These are phyloP conservation scores for Candida michaelii DNA, from an alignment of 805 yeast genomes.

Conservation along the genomic window DNA sequence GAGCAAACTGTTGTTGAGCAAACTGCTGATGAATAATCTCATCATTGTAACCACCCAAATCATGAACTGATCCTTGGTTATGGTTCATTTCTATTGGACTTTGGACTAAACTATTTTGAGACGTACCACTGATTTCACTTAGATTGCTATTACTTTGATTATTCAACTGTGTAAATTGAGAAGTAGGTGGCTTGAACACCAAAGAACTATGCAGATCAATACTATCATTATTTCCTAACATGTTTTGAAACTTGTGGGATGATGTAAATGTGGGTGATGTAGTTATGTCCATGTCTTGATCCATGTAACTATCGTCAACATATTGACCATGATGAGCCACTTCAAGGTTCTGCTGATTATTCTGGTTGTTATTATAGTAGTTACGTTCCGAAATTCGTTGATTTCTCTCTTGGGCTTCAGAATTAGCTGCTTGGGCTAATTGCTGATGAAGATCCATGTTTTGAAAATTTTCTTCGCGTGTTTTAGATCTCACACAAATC, in stretches of 20 bases:
- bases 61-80: slow-evolving; percentile 23
- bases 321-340: slow-evolving; percentile 1
- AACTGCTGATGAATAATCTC: slow-evolving; percentile 18
- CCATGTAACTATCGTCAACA: slow-evolving; percentile 37
- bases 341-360: slow-evolving; percentile 3
- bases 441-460: slow-evolving; percentile 17
- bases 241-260: slow-evolving; percentile 27
- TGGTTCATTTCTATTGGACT: slow-evolving; percentile 1
- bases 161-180: slow-evolving; percentile 36
- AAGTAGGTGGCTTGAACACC: slow-evolving; percentile 40
- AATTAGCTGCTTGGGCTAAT: slow-evolving; percentile 15
- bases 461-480: slow-evolving; percentile 5
- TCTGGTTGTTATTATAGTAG: neutral
- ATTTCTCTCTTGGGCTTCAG: slow-evolving; percentile 9
- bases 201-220: slow-evolving; percentile 33
- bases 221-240: slow-evolving; percentile 21
- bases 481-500: neutral
- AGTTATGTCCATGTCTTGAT: slow-evolving; percentile 28
- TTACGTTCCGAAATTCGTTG: slow-evolving; percentile 2
- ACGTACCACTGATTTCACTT: slow-evolving; percentile 32
- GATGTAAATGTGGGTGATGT: slow-evolving; percentile 17
- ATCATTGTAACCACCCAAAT: slow-evolving; percentile 13
- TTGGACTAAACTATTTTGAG: slow-evolving; percentile 6
- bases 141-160: slow-evolving; percentile 41
- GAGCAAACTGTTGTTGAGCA: slow-evolving; percentile 13